Base-by-base conservation (phyloP, 2,329 filamentous ascomycete species). In the Pseudogymnoascus sp. region DNA sequence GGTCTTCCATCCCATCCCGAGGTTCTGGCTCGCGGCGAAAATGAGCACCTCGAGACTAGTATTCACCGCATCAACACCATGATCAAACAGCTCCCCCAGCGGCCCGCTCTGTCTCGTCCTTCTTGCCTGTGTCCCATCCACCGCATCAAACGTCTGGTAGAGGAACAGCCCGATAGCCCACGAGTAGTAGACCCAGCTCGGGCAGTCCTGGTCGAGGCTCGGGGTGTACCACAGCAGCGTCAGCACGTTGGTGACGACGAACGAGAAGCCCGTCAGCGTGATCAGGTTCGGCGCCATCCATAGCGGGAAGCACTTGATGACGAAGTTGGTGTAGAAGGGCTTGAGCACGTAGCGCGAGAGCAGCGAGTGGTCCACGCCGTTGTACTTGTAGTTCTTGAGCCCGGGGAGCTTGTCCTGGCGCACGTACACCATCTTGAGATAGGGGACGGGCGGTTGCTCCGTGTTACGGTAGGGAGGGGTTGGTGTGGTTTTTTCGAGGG, bases 71-170 rank as follows among this genome's bases (percentile, higher is more conserved):
- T 99, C 94, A 68, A 99, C 94, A 66, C 92, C 92, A 75, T 99
- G 94, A 74, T 99, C 94, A 73, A 99, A 99, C 23, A 99, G 84
- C 75, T 99, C 94, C 67, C 94, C 94, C 33, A 99, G 81, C 6
- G 94, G 94, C 11, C 94, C 93, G 72, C 91, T 96, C 74, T 97
- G 94, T 68, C 83, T 86, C 19, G 94, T 99, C 73, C 94, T 87
- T 71, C 93, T 86, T 86, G 94, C 94, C 75, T 99, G 94, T 31
- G 89, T 84, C 61, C 94, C 94, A 76, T 99, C 94, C 26, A 97
- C 92, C 1, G 93, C 94, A 76, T 99, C 94, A 77, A 99, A 97
- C 1, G 93, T 97, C 82, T 99, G 94, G 76, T 99, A 99, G 60
- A 97, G 75, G 74, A 97, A 97, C 68, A 99, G 78, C 1, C 94